Conservation (phyloP, 2,329 filamentous ascomycete genomes). For the Pestalotiopsis sp. region DNA sequence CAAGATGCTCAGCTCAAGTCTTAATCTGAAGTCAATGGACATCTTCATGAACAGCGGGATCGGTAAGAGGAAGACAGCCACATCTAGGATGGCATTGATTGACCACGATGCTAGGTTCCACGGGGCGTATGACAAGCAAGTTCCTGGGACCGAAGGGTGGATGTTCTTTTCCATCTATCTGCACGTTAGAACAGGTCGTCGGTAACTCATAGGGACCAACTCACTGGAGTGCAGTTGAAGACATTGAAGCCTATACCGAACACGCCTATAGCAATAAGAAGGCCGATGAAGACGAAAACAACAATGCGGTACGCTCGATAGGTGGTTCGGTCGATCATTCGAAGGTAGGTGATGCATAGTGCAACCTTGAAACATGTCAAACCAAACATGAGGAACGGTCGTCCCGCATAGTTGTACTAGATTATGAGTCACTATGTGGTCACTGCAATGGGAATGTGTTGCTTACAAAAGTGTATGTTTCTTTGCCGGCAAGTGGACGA, state of each 20-base stretch:
- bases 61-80: neutral
- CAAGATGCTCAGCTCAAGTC: neutral
- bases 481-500: neutral
- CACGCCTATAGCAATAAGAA: neutral
- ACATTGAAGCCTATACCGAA: neutral
- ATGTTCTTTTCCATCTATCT: neutral
- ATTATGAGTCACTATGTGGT: accelerated
- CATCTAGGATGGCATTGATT: neutral
- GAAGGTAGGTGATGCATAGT: neutral
- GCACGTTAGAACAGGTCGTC: neutral
- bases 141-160: neutral
- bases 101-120: neutral
- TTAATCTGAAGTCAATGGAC: neutral
- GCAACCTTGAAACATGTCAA: neutral
- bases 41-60: neutral
- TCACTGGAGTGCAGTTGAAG: neutral
- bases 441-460: accelerated
- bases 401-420: neutral
- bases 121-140: neutral
- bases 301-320: neutral
- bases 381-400: neutral
- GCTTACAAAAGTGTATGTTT: neutral
- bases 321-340: neutral
- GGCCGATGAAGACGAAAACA: neutral
- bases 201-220: neutral